Base-by-base conservation (phyloP, 768 basidiomycete genomes). In the Macrolepiota fuliginosa region DNA sequence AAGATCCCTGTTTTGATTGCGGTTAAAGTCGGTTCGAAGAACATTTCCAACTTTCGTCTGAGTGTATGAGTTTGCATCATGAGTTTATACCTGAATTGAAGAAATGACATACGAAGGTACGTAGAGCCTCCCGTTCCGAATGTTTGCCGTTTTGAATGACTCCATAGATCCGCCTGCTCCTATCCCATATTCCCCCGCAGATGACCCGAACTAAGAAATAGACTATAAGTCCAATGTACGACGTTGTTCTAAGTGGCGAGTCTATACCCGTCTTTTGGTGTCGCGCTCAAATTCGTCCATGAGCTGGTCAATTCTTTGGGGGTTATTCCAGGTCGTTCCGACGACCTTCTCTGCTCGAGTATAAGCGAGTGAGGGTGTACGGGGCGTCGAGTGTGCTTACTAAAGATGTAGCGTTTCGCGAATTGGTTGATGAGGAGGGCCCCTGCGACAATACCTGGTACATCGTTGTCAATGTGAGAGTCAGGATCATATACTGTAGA, bases 271-370 rank as follows among this genome's bases (percentile, higher is more conserved):
- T 46, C 29, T 56, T 22, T 56, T 56, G 15, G 42, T 46, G 17
- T 56, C 55, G 17, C 39, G 22, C 42, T 56, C 55, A 15, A 56
- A 56, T 19, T 56, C 55, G 9, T 46, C 42, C 42, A 56, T 56
- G 24, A 56, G 42, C 5, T 45, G 40, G 15, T 56, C 15, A 27
- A 56, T 45, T 3, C n/a, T 46, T 13, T 22, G 25, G 13, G 55
- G 40, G 3, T 12, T n/a, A 29, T 46, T 42, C 55, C 55, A 56
- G 1, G 40, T 32, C 12, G 55, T 56, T n/a, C 55, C 55, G 4
- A 4, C 25, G 5, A 56, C 13, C 24, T 45, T 32, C 6, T 32
- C 55, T 56, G 17, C 19, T 17, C 11, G 25, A 11, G 15, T 35
- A 4, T 46, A 6, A n/a, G 15, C 7, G n/a, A 7, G 3, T n/a